Base-by-base conservation (phyloP, 2,329 filamentous ascomycete genomes). In the Monosporascus sp. region DNA sequence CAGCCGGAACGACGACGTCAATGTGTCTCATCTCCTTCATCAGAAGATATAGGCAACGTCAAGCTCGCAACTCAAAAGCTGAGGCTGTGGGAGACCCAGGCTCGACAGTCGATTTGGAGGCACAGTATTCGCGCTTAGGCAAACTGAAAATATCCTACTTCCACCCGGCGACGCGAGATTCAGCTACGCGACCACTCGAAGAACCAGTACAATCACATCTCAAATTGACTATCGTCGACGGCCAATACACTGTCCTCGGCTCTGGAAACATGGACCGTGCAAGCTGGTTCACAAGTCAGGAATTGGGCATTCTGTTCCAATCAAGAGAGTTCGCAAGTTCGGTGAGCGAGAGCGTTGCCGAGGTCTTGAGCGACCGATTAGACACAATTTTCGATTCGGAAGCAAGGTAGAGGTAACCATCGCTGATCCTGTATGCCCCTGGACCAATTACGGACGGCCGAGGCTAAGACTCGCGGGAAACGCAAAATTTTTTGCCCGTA, bases 261-360 rank as follows among this genome's bases (percentile, higher is more conserved):
- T 92, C 88, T 19, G 90, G 89, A 1, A 95, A 95, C 66, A 83
- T 92, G 78, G 90, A 95, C 70, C 81, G 90, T 1, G 89, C 90
- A 7, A 92, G 88, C 66, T 94, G 88, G 88, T 92, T 83, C 70
- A 94, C 90, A 5, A 92, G 88, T 67, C 90, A 94, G 70, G 90
- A 95, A 71, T 73, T 94, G 22, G 90, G 90, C 1, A 74, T 94
- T 31, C 63, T 84, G 41, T 79, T 84, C 52, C 71, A 78, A 45
- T 71, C 69, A 34, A 50, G 41, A 2, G 59, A 60, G 0, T 64
- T 77, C 45, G 71, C 70, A 4, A 55, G 45, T 1, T 49, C 52
- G 3, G 60, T 76, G 24, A 64, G 61, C 49, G 55, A 60, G 1
- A 62, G 63, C 1, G 66, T 75, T 34, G 60, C 66, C 3, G 55